Conservation (phyloP, 345 rosid species). For the Eucalyptus decipiens region DNA sequence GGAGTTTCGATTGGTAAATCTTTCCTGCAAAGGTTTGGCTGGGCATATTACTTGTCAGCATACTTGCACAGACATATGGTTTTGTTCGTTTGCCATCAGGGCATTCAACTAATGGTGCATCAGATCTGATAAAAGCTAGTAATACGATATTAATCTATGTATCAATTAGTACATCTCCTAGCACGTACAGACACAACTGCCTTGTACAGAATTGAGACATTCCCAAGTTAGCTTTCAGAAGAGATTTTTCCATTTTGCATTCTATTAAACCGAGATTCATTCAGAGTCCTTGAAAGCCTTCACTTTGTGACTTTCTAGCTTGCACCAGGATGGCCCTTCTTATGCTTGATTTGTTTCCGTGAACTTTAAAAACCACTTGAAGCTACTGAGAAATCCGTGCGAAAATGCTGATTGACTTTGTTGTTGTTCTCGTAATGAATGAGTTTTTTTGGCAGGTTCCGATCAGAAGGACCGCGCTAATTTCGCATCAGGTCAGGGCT, state of each 20-base stretch:
- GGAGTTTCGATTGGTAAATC: not conserved
- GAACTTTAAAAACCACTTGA: not conserved
- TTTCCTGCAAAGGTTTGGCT: not conserved
- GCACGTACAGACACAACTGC: not conserved
- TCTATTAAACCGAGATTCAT: not conserved
- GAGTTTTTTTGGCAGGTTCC: not conserved
- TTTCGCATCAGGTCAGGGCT: not conserved
- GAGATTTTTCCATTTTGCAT: not conserved
- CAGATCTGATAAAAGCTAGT: not conserved
- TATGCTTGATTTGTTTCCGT: not conserved
- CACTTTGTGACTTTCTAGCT: not conserved
- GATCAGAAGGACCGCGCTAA: not conserved
- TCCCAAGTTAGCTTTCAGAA: not conserved
- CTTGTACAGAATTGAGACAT: not conserved
- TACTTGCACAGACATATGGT: not conserved
- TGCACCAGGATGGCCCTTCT: not conserved
- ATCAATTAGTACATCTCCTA: not conserved
- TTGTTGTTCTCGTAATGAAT: not conserved
- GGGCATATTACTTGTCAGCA: not conserved
- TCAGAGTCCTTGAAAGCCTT: not conserved
- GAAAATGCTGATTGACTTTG: not conserved
- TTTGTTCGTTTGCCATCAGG: not conserved
- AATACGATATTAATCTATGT: not conserved
- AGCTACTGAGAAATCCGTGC: not conserved
- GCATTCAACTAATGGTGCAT: not conserved